These are phyloP conservation scores for Chrysoporthe puriensis DNA, from an alignment of 2,329 filamentous ascomycete genomes.

Conservation along the genomic window DNA sequence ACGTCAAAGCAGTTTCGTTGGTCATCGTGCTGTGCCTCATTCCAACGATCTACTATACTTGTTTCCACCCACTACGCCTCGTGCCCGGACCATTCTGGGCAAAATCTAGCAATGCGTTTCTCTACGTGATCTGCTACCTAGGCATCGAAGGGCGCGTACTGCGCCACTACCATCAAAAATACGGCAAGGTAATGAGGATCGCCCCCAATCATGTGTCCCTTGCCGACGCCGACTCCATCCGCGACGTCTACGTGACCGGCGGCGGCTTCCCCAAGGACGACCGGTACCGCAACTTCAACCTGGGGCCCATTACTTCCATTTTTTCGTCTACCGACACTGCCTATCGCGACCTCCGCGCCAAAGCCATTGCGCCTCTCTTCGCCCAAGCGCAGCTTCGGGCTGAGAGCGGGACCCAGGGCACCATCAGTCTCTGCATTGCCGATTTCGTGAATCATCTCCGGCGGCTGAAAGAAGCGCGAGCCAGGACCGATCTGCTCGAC, in stretches of 20 bases:
- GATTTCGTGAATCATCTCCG: slow-evolving; percentile 3
- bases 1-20: no score
- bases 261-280: slow-evolving; percentile 58
- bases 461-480: neutral
- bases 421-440: slow-evolving; percentile 2
- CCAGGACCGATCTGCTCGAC: slow-evolving; percentile 19
- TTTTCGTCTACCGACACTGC: slow-evolving; percentile 51
- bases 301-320: slow-evolving; percentile 54
- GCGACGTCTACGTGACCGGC: slow-evolving; percentile 53
- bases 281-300: slow-evolving; percentile 59
- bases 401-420: neutral
- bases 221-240: slow-evolving; percentile 47
- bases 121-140: slow-evolving; percentile 31
- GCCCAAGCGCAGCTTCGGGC: slow-evolving; percentile 39
- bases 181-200: slow-evolving; percentile 38
- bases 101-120: slow-evolving; percentile 22
- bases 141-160: slow-evolving; percentile 31
- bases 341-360: slow-evolving; percentile 49
- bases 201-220: slow-evolving; percentile 46
- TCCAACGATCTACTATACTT: no score
- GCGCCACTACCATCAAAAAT: slow-evolving; percentile 21
- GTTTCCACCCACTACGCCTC: slow-evolving; percentile 29
- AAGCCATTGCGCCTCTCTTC: slow-evolving; percentile 54
- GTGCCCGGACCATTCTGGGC: slow-evolving; percentile 19
- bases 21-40: no score